Conservation (phyloP, 305 asterid species). For the Rubia peregrina region DNA sequence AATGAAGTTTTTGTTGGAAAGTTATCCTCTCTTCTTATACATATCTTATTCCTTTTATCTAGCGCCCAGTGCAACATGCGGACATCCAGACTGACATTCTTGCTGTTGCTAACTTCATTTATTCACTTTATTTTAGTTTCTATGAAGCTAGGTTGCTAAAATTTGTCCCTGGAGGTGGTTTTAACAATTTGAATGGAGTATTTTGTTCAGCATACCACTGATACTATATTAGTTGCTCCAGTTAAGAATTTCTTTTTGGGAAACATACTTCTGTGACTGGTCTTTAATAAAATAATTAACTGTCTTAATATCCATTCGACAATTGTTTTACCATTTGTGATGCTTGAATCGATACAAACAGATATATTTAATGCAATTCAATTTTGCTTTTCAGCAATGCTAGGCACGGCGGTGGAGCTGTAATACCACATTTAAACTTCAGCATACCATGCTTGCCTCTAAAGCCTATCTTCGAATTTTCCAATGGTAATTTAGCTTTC, state of each 20-base stretch:
- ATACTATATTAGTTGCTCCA: neutral
- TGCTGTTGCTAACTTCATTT: too few species aligned
- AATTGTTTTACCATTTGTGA: neutral
- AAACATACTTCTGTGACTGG: neutral
- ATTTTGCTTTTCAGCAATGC: conserved; percentile 61
- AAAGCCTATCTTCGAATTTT: conserved; percentile 70
- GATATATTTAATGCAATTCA: conserved; percentile 9
- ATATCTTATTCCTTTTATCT: too few species aligned
- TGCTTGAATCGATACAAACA: conserved; percentile 4
- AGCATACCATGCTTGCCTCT: conserved; percentile 94
- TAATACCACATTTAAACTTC: conserved; percentile 92
- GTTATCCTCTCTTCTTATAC: too few species aligned
- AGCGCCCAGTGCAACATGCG: too few species aligned
- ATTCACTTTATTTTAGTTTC: too few species aligned
- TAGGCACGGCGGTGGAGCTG: conserved; percentile 92
- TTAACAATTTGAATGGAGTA: neutral
- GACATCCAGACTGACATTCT: too few species aligned
- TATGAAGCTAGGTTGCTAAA: too few species aligned
- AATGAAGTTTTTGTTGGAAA: too few species aligned
- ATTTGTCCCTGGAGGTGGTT: too few species aligned
- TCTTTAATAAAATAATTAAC: neutral
- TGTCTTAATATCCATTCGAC: neutral
- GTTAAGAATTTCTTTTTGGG: neutral
- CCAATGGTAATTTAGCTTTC: conserved; percentile 41
- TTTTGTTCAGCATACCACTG: neutral